Conservation (phyloP, 352 stramenopile species). For the Globisporangium okanoganense region DNA sequence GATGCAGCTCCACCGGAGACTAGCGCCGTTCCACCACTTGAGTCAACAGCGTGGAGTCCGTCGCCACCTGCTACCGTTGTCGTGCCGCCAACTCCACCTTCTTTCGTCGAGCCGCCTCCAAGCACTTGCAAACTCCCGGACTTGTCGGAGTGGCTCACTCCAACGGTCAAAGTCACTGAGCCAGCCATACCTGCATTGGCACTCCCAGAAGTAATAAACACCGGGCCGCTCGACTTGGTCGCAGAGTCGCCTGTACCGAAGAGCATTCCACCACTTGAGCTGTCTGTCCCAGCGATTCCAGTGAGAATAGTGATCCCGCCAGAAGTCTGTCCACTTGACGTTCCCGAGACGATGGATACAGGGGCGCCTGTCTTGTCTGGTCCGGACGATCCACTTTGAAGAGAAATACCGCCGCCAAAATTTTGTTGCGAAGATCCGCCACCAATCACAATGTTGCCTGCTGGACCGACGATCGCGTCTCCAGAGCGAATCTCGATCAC, state of each 20-base stretch:
- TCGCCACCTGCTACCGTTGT: constrained; percentile 30
- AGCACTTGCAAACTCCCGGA: constrained; percentile 24
- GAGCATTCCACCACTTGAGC: constrained; percentile 45
- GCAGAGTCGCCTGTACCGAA: constrained; percentile 48
- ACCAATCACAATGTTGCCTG: constrained; percentile 27
- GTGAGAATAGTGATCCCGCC: constrained; percentile 42
- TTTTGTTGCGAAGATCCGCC: constrained; percentile 29
- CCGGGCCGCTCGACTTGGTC: constrained; percentile 29
- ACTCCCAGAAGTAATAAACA: constrained; percentile 40
- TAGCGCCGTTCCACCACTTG: constrained; percentile 37
- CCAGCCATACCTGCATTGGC: constrained; percentile 33
- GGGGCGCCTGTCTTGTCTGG: constrained; percentile 32
- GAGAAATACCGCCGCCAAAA: constrained; percentile 30
- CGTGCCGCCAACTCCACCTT: constrained; percentile 22
- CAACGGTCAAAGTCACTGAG: constrained; percentile 38
- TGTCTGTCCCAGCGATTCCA: constrained; percentile 28
- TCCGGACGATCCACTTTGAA: constrained; percentile 36
- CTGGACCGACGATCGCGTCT: constrained; percentile 20
- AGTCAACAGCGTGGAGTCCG: constrained; percentile 26
- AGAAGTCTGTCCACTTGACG: constrained; percentile 32
- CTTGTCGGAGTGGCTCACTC: constrained; percentile 21
- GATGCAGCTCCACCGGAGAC: constrained; percentile 37
- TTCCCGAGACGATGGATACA: constrained; percentile 39
- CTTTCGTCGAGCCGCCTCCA: constrained; percentile 31
- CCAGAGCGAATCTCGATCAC: constrained; percentile 39